Conservation (phyloP, 805 yeast genomes). For the Ogataea henricii region DNA sequence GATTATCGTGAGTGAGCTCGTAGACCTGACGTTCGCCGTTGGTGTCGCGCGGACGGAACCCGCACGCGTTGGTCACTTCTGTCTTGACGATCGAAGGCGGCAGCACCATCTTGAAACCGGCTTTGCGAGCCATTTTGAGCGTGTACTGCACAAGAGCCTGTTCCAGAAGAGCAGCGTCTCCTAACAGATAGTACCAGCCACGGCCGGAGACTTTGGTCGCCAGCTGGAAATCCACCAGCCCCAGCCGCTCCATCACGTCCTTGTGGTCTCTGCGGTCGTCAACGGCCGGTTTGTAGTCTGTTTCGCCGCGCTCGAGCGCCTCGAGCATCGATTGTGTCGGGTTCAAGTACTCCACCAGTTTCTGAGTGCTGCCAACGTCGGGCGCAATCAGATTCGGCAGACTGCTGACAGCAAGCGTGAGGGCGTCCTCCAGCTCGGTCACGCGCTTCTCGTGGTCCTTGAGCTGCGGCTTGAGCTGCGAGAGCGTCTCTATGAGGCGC, state of each 20-base stretch:
- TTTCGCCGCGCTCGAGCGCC: background rate
- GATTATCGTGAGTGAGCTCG: slow-evolving; percentile 46
- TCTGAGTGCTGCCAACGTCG: slow-evolving; percentile 44
- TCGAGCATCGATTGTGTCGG: slow-evolving; percentile 34
- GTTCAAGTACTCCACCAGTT: slow-evolving; percentile 55
- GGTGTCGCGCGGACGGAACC: slow-evolving; percentile 90
- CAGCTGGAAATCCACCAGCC: slow-evolving; percentile 64
- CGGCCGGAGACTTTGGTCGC: slow-evolving; percentile 79
- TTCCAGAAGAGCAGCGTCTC: slow-evolving; percentile 86
- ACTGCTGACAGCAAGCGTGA: slow-evolving; percentile 44
- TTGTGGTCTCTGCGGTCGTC: slow-evolving; percentile 57
- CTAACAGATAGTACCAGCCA: slow-evolving; percentile 85
- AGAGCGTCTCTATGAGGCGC: slow-evolving; percentile 19
- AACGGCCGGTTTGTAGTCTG: slow-evolving; percentile 22
- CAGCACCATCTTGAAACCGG: slow-evolving; percentile 67
- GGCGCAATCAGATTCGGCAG: slow-evolving; percentile 66
- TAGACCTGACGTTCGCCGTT: slow-evolving; percentile 86
- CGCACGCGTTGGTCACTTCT: slow-evolving; percentile 84
- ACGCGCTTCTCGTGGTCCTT: slow-evolving; percentile 29
- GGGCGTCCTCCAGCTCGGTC: slow-evolving; percentile 36
- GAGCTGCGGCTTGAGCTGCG: slow-evolving; percentile 32
- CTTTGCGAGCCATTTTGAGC: slow-evolving; percentile 58
- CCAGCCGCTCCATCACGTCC: slow-evolving; percentile 64
- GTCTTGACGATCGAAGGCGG: slow-evolving; percentile 88
- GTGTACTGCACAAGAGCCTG: slow-evolving; percentile 88